Evolutionary conservation across 2,329 filamentous ascomycete genomes (phyloP).

Genomic region (Penicillium brevicompactum): DNA sequence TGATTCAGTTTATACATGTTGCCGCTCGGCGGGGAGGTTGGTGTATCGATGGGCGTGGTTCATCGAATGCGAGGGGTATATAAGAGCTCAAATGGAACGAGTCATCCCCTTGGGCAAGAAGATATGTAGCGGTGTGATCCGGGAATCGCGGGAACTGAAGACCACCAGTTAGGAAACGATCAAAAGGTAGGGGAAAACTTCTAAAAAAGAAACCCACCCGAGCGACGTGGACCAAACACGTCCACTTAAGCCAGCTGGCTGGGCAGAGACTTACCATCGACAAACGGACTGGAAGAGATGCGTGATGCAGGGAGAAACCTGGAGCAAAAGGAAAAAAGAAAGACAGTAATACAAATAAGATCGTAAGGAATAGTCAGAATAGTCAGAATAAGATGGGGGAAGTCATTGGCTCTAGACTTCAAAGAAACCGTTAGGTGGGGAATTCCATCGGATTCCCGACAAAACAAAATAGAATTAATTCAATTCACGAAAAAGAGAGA

Average conservation of each 20-base stretch:
- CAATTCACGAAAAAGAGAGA: not conserved
- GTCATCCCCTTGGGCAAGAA: slow-evolving; percentile 16
- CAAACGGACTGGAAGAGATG: slow-evolving; percentile 19
- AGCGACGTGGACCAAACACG: slow-evolving; percentile 22
- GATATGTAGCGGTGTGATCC: slow-evolving; percentile 22
- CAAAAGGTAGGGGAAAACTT: slow-evolving; percentile 8
- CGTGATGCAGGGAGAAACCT: slow-evolving; percentile 22
- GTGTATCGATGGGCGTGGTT: slow-evolving; percentile 16
- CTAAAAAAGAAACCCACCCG: slow-evolving; percentile 7
- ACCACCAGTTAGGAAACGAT: slow-evolving; percentile 9
- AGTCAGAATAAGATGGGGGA: slow-evolving; percentile 4
- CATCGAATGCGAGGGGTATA: slow-evolving; percentile 15
- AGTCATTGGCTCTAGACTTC: slow-evolving; percentile 4
- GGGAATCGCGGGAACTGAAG: slow-evolving; percentile 12
- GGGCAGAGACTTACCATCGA: slow-evolving; percentile 25
- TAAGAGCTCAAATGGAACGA: slow-evolving; percentile 12
- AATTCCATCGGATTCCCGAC: slow-evolving; percentile 5
- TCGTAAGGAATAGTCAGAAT: not conserved
- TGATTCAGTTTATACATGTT: slow-evolving; percentile 40
- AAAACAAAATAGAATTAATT: not conserved
- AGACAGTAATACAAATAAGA: slow-evolving; percentile 2
- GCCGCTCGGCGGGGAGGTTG: slow-evolving; percentile 13
- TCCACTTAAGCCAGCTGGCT: slow-evolving; percentile 18
- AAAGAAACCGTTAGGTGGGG: slow-evolving; percentile 7
- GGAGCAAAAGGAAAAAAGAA: not conserved